Evolutionary conservation across 352 stramenopile genomes (phyloP), one percentile per base, ranked within the genome.

Genomic region (Phytophthora rubi): DNA sequence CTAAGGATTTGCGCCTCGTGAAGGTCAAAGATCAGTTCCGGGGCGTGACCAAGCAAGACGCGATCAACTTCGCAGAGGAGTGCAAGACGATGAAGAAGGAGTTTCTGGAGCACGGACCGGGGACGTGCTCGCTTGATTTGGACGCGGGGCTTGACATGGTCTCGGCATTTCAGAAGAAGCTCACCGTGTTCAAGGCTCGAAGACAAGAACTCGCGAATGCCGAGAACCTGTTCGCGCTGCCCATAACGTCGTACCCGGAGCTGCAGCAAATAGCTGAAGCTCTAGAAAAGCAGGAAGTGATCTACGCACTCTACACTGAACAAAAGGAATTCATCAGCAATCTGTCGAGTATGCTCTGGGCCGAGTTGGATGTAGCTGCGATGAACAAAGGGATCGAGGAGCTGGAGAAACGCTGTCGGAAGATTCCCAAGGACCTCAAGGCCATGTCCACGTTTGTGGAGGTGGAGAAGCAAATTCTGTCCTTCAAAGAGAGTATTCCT

Each of bases 1-100:
- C 96, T 0, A 98, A 98, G 68, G 94, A 99, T 53, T 61, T 98
- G 49, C 79, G 96, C 0, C 87, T 99, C 13, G 83, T 97, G 4
- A 85, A 91, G n/a, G 93, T 98, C 6, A 99, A 99, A 73, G 91
- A 97, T 32, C 79, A 98, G 59, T 99, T 99, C 68, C 83, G 93
- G 16, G 89, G 95, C 33, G 95, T 99, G 9, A 99, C 96, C 0
- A 97, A 97, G 68, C 73, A 97, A 61, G 87, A 98, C 33, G 93
- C 92, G 0, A 51, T 96, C 10, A 81, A 90, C 2, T 99, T 99
- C 76, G 81, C 85, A 0, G 84, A 85, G 4, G 88, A 98, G 47
- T 96, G 94, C 58, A 86, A 92, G 33, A 71, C 80, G 5, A 93
- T 98, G 77, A 91, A 90, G 63, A 88, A 83, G 26, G 82, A 95